These are phyloP conservation scores for Cytospora schulzeri DNA, from an alignment of 2,329 filamentous ascomycete genomes.

Conservation along the genomic window DNA sequence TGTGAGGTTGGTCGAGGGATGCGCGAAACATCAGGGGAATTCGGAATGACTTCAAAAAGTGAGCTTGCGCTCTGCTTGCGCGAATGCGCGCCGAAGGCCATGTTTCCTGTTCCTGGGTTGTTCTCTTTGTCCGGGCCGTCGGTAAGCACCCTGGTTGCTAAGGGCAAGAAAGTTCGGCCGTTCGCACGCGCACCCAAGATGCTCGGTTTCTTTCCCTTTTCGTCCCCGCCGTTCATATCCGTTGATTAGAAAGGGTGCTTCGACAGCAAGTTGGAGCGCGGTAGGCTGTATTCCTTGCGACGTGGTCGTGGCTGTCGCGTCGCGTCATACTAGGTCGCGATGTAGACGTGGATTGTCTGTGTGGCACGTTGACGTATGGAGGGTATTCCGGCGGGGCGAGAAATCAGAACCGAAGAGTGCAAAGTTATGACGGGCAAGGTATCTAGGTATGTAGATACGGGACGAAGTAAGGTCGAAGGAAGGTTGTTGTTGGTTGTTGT, in stretches of 20 bases:
- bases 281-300: constrained; percentile 18
- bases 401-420: neutral
- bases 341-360: neutral
- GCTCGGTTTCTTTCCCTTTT: constrained; percentile 24
- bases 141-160: constrained; percentile 36
- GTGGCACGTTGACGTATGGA: neutral
- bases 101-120: constrained; percentile 7
- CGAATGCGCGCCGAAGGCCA: constrained; percentile 22
- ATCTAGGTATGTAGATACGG: too few relatives aligned
- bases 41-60: constrained; percentile 29
- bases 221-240: constrained; percentile 35
- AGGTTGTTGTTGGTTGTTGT: neutral
- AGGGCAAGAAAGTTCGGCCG: constrained; percentile 33
- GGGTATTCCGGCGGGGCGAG: neutral
- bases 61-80: constrained; percentile 33
- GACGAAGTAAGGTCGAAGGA: neutral
- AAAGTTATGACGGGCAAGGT: neutral
- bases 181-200: constrained; percentile 31
- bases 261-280: constrained; percentile 19
- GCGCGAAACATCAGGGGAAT: constrained; percentile 32
- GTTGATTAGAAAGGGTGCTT: constrained; percentile 14
- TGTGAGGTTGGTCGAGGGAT: constrained; percentile 35
- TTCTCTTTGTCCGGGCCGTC: constrained; percentile 13
- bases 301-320: constrained; percentile 18
- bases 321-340: constrained; percentile 28